These are phyloP conservation scores for Dentipellis sp. DNA, from an alignment of 768 basidiomycete species.

Conservation along the genomic window DNA sequence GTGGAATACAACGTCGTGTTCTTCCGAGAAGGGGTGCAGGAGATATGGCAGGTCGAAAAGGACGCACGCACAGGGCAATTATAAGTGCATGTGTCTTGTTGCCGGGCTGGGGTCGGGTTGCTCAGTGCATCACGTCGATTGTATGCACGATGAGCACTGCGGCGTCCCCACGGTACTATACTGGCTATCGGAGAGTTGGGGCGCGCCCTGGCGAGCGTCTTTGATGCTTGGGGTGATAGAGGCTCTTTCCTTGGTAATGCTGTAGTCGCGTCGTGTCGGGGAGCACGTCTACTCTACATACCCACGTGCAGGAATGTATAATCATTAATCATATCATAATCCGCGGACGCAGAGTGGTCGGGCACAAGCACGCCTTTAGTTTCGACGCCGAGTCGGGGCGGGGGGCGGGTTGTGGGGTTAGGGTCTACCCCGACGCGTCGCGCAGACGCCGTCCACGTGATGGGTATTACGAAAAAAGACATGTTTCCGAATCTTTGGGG, in stretches of 20 bases:
- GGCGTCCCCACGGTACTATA: too few species aligned
- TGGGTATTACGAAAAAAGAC: neutral
- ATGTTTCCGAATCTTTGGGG: constrained; percentile 8
- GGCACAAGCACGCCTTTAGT: neutral
- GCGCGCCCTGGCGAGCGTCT: too few species aligned
- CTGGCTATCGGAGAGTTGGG: too few species aligned
- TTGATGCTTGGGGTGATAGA: too few species aligned
- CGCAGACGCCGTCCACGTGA: neutral
- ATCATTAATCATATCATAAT: too few species aligned
- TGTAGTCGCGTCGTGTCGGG: neutral
- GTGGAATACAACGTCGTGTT: constrained; percentile 85
- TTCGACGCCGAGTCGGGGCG: too few species aligned
- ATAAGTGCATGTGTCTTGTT: too few species aligned
- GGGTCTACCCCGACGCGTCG: neutral
- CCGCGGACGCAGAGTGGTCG: neutral
- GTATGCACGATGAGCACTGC: too few species aligned
- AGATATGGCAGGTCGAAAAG: constrained; percentile 70
- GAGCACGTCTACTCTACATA: neutral
- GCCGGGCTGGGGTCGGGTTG: too few species aligned
- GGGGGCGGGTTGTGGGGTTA: neutral
- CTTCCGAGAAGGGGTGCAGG: constrained; percentile 74
- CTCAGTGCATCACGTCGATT: too few species aligned
- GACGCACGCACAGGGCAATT: constrained; percentile 25
- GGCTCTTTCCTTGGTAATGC: too few species aligned
- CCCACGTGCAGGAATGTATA: neutral